Evolutionary conservation across 1,284 basidiomycete genomes (phyloP).

Genomic region (Anthracocystis walkeri): DNA sequence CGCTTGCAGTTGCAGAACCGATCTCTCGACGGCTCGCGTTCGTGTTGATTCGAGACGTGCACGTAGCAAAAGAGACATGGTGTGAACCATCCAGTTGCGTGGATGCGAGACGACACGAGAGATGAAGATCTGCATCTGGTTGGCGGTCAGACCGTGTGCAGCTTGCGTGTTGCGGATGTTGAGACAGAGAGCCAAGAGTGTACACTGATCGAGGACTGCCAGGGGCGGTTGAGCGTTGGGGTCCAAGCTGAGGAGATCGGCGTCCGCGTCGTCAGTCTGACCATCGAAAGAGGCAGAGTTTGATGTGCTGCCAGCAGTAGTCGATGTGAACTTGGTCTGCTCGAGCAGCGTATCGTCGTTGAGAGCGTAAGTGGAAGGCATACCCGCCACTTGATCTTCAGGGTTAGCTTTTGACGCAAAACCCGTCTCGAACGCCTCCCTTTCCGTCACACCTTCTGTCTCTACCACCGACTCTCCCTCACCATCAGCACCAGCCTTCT

Average conservation of each 20-base stretch:
- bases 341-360: slow-evolving; percentile 98
- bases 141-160: slow-evolving; percentile 67
- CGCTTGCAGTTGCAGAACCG: slow-evolving; percentile 67
- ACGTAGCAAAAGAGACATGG: slow-evolving; percentile 67
- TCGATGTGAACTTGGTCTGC: slow-evolving; percentile 84
- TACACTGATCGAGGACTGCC: slow-evolving; percentile 64
- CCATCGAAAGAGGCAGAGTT: slow-evolving; percentile 71
- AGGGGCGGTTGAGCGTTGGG: slow-evolving; percentile 80
- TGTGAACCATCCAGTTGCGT: slow-evolving; percentile 68
- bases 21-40: slow-evolving; percentile 66
- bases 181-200: slow-evolving; percentile 65
- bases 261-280: slow-evolving; percentile 58
- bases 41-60: slow-evolving; percentile 64
- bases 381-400: slow-evolving; percentile 58
- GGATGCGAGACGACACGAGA: slow-evolving; percentile 61
- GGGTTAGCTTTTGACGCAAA: slow-evolving; percentile 56
- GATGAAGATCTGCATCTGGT: slow-evolving; percentile 67
- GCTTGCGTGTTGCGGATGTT: slow-evolving; percentile 67
- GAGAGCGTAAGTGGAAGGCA: slow-evolving; percentile 82
- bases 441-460: slow-evolving; percentile 32
- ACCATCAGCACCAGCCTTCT: slow-evolving; percentile 36
- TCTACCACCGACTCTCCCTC: slow-evolving; percentile 15
- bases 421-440: slow-evolving; percentile 32
- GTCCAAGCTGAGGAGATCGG: slow-evolving; percentile 75
- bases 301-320: slow-evolving; percentile 70